Conservation (phyloP, 2,329 filamentous ascomycete species). For the Periglandula ipomoeae region DNA sequence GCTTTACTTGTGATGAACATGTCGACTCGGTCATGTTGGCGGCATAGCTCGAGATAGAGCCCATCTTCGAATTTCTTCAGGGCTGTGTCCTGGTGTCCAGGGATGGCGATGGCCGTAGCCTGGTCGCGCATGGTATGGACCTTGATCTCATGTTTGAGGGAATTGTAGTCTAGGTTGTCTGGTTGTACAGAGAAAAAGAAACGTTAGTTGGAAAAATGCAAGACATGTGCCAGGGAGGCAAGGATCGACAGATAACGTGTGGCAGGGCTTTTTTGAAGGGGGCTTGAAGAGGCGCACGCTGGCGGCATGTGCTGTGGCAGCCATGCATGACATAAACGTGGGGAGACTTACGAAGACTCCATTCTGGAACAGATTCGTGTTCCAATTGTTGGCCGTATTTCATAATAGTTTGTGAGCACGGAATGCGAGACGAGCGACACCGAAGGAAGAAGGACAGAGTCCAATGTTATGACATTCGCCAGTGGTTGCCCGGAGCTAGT, state of each 20-base stretch:
- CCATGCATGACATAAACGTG: background rate
- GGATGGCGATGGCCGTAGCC: slow-evolving; percentile 62
- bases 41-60: slow-evolving; percentile 62
- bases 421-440: background rate
- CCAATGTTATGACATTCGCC: background rate
- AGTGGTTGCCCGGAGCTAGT: background rate
- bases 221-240: background rate
- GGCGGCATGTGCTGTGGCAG: background rate
- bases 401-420: slow-evolving; percentile 22
- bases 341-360: slow-evolving; percentile 57
- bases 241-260: background rate
- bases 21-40: slow-evolving; percentile 68
- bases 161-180: slow-evolving; percentile 88
- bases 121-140: slow-evolving; percentile 64
- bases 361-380: slow-evolving; percentile 70
- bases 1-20: slow-evolving; percentile 74
- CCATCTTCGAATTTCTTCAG: slow-evolving; percentile 58
- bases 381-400: slow-evolving; percentile 49
- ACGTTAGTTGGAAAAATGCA: background rate
- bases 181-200: background rate
- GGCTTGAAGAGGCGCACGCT: background rate
- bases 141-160: slow-evolving; percentile 78
- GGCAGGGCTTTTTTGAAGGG: background rate
- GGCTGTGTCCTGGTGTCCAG: slow-evolving; percentile 53
- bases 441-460: background rate